Conservation (phyloP, 345 rosid species). For the Orychophragmus violaceus region DNA sequence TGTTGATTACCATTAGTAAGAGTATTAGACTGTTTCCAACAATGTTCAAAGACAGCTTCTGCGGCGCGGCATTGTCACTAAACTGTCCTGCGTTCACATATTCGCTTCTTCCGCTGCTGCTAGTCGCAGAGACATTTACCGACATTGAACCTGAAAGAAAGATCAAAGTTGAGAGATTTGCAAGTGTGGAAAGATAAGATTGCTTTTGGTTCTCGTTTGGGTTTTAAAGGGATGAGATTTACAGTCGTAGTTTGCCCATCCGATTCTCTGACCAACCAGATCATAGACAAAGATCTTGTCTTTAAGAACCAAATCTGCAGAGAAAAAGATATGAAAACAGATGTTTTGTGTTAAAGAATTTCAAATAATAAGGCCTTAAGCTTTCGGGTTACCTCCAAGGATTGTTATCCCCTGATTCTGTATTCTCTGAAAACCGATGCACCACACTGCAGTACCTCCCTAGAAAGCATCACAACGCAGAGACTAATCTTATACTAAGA, state of each 20-base stretch:
- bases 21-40: conserved; percentile 7
- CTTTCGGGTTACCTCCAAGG: conserved; percentile 68
- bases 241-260: conserved; percentile 90
- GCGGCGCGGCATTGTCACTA: conserved; percentile 32
- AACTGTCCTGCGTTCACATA: conserved; percentile 60
- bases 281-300: conserved; percentile 89
- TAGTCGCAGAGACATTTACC: conserved; percentile 65
- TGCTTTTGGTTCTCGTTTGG: not conserved
- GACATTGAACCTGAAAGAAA: conserved; percentile 54
- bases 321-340: not conserved
- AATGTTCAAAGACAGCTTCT: not conserved
- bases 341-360: not conserved
- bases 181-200: not conserved
- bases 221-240: conserved; percentile 30
- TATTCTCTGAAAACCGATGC: conserved; percentile 74
- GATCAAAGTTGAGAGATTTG: not conserved
- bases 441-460: conserved; percentile 76
- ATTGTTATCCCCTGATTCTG: conserved; percentile 70
- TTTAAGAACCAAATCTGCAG: conserved; percentile 77
- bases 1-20: conserved; percentile 26
- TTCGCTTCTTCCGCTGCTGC: conserved; percentile 54
- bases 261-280: conserved; percentile 67
- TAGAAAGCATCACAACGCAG: conserved; percentile 28
- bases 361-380: conserved; percentile 3
- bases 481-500: not conserved